phyloP scores from a whole-genome alignment of 2,329 filamentous ascomycete species.

The Calonectria henricotiae region DNA sequence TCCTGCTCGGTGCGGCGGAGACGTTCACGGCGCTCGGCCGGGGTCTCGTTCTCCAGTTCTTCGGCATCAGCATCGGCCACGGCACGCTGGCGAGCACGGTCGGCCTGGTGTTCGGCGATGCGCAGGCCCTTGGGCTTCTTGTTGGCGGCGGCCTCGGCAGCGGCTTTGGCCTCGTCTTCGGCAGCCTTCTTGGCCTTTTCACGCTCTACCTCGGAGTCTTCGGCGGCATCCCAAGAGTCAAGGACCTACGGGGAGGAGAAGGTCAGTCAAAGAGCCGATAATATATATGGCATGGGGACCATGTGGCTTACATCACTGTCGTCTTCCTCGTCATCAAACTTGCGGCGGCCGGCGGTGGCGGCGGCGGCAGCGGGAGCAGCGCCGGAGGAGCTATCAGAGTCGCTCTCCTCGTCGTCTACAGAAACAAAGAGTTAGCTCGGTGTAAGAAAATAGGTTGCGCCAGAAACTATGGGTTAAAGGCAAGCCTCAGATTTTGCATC shows the following conservation, averaged over 20 bases:
- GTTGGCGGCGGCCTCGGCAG: slow-evolving; percentile 87
- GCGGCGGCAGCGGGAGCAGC: slow-evolving; percentile 60
- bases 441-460: not conserved
- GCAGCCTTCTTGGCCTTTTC: slow-evolving; percentile 93
- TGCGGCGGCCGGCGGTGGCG: slow-evolving; percentile 63
- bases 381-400: slow-evolving; percentile 57
- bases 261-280: slow-evolving; percentile 28
- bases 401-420: slow-evolving; percentile 62
- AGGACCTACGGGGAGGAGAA: slow-evolving; percentile 76
- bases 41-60: slow-evolving; percentile 79
- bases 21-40: slow-evolving; percentile 81
- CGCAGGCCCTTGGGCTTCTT: slow-evolving; percentile 93
- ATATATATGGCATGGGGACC: not conserved
- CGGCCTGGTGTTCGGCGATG: slow-evolving; percentile 83
- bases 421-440: slow-evolving; percentile 16
- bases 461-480: not conserved
- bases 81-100: slow-evolving; percentile 69
- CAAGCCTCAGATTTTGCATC: not conserved
- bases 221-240: slow-evolving; percentile 96
- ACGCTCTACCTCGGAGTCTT: slow-evolving; percentile 96
- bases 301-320: slow-evolving; percentile 78
- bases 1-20: slow-evolving; percentile 88
- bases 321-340: slow-evolving; percentile 96
- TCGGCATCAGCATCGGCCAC: slow-evolving; percentile 72
- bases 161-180: slow-evolving; percentile 90